Conservation (phyloP, 257 asterid genomes). For the Henckelia pumila region DNA sequence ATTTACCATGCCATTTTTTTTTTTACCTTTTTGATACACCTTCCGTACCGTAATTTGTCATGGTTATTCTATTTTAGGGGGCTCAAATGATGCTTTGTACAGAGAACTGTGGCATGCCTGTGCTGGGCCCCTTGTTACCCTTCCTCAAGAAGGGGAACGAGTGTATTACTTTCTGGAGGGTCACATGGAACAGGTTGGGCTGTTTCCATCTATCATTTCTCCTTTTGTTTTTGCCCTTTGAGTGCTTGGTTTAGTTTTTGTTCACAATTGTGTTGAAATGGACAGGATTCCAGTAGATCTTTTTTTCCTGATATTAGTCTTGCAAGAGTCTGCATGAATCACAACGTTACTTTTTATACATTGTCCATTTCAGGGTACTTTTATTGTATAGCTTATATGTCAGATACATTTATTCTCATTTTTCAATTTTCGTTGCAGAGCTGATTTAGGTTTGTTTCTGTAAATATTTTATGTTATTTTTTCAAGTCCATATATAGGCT, state of each 20-base stretch:
- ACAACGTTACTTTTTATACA: not conserved
- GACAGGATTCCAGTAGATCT: not conserved
- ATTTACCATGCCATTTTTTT: not conserved
- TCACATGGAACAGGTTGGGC: slow-evolving; percentile 48
- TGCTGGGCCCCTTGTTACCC: not conserved
- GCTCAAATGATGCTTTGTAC: not conserved
- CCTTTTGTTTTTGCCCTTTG: slow-evolving; percentile 4
- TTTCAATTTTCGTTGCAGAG: not conserved
- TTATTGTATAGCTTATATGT: slow-evolving; percentile 1
- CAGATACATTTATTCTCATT: not conserved
- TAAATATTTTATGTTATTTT: slow-evolving; percentile 7
- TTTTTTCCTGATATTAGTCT: not conserved
- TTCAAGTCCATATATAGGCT: not conserved
- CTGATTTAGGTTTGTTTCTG: slow-evolving; percentile 5
- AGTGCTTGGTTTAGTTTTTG: not conserved
- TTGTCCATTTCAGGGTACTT: not conserved
- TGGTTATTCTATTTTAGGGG: not conserved
- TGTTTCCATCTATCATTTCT: slow-evolving; percentile 16
- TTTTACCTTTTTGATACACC: not conserved
- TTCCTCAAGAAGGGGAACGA: not conserved
- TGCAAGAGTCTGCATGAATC: not conserved
- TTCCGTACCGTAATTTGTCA: not conserved
- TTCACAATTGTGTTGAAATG: not conserved
- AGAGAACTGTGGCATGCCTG: not conserved
- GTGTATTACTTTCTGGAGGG: not conserved